A percentile compares a stretch with the other conserved stretches of the same genome.
phyloP scores from a whole-genome alignment of 306 rosid genomes.

The Gillenia trifoliata region DNA sequence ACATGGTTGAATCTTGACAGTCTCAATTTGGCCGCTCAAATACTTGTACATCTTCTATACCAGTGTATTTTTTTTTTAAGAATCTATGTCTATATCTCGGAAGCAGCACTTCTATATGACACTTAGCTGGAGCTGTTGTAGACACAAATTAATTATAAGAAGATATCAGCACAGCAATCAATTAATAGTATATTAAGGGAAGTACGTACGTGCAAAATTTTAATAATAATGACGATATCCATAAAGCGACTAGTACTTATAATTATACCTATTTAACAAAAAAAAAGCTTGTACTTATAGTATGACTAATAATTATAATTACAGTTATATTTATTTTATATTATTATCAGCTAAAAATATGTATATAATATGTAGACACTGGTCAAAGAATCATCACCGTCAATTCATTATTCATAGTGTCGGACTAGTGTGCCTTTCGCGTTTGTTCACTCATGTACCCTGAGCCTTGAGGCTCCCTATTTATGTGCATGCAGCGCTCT shows the following conservation, averaged over 20 bases:
- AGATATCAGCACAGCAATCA: background rate
- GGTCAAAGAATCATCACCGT: slow-evolving; percentile 17
- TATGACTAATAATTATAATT: background rate
- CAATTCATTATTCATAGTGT: slow-evolving; percentile 1
- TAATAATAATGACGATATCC: slow-evolving; percentile 1
- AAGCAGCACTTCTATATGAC: slow-evolving; percentile 1
- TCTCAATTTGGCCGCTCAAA: too few species aligned
- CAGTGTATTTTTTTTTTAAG: background rate
- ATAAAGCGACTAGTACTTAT: background rate
- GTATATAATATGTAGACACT: background rate
- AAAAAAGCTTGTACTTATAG: background rate
- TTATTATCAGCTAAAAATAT: background rate
- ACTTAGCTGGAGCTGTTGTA: background rate
- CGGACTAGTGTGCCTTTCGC: background rate
- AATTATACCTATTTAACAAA: background rate
- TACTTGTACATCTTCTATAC: too few species aligned
- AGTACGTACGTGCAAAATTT: slow-evolving; percentile 1
- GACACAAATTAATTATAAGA: too few species aligned
- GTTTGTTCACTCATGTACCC: background rate
- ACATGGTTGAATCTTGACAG: too few species aligned
- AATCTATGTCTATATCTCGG: slow-evolving; percentile 9
- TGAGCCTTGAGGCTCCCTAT: slow-evolving; percentile 17
- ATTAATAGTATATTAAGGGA: background rate
- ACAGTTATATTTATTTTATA: too few species aligned
- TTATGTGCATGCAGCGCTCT: slow-evolving; percentile 21